A percentile compares a stretch with the other conserved stretches of the same genome.
Conservation (phyloP, 495 filamentous ascomycete genomes). For the Hypomontagnella submonticulosa region DNA sequence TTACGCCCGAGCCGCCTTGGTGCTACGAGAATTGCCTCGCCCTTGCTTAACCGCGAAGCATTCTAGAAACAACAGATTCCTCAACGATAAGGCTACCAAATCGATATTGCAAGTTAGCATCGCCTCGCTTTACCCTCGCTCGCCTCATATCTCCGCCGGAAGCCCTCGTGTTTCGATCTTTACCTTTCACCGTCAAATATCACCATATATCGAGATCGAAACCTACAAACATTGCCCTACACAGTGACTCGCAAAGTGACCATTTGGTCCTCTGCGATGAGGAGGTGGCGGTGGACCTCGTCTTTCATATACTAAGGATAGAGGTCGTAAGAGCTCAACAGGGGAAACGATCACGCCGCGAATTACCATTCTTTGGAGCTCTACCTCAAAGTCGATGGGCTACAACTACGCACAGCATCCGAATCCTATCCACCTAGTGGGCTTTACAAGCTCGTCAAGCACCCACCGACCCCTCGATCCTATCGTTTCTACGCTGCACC, state of each 20-base stretch:
- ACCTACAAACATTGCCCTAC: slow-evolving; percentile 27
- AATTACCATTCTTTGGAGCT: slow-evolving; percentile 25
- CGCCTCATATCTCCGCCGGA: slow-evolving; percentile 27
- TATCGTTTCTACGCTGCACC: slow-evolving; percentile 22
- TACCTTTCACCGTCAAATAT: slow-evolving; percentile 15
- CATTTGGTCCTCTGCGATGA: slow-evolving; percentile 55
- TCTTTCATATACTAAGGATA: slow-evolving; percentile 47
- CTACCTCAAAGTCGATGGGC: slow-evolving; percentile 27
- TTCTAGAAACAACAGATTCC: slow-evolving; percentile 1
- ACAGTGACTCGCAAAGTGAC: slow-evolving; percentile 47
- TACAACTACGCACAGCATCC: slow-evolving; percentile 21
- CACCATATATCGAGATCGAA: slow-evolving; percentile 19
- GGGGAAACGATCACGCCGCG: slow-evolving; percentile 27
- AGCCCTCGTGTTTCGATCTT: slow-evolving; percentile 42
- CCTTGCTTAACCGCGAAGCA: slow-evolving; percentile 16
- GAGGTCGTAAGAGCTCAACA: slow-evolving; percentile 37
- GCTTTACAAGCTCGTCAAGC: slow-evolving; percentile 23
- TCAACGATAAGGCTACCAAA: slow-evolving; percentile 18
- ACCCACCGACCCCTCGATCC: slow-evolving; percentile 17
- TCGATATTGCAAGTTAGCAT: slow-evolving; percentile 19
- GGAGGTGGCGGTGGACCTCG: slow-evolving; percentile 55
- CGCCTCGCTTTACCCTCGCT: slow-evolving; percentile 20
- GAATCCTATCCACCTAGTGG: slow-evolving; percentile 42
- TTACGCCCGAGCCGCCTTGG: slow-evolving; percentile 26
- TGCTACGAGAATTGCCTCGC: slow-evolving; percentile 31